Base-by-base conservation (phyloP, 2,329 filamentous ascomycete genomes). In the Diaporthe sp. region DNA sequence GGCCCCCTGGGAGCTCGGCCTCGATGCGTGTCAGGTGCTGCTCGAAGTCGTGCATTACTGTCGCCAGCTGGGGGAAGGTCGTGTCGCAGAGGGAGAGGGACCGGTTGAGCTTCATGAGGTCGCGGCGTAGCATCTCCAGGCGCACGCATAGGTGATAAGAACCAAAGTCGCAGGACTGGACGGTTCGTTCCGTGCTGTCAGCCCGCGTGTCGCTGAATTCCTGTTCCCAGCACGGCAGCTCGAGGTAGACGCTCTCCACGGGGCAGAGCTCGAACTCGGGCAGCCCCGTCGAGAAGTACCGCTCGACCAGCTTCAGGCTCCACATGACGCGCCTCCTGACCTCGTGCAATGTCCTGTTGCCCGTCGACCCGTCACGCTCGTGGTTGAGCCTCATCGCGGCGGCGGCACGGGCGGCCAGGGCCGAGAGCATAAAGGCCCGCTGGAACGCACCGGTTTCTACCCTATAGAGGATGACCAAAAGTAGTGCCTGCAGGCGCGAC, bases 221-320 rank as follows among this genome's bases (percentile, higher is more conserved):
- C 74, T 85, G 83, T 77, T 88, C 86, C 72, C 85, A 83, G 77
- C 85, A 86, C 0, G 86, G 86, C 49, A 87, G 79, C 44, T 84
- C 81, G 49, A 87, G 81, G 75, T 86, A 83, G 37, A 88, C 86
- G 25, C 80, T 82, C 42, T 87, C 85, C 20, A 83, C 81, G 2
- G 83, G 82, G 81, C 85, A 87, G 10, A 87, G 82, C n/a, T 86
- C 83, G 76, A 86, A 87, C 76, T 87, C 86, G 4, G 84, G 83
- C 57, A 87, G 82, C 2, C 86, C 86, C 31, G 84, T 83, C 0
- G 85, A 85, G 53, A 87, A 84, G 55, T 84, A 83, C 9, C 83
- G 82, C 73, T 87, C 86, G 34, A 86, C 82, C 72, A 85, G 84
- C 79, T 85, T 87, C 15, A 87, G 80, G 2, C 85, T 84, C 86